phyloP scores from a whole-genome alignment of 2,329 filamentous ascomycete genomes.

The Sarocladium brachiariae region DNA sequence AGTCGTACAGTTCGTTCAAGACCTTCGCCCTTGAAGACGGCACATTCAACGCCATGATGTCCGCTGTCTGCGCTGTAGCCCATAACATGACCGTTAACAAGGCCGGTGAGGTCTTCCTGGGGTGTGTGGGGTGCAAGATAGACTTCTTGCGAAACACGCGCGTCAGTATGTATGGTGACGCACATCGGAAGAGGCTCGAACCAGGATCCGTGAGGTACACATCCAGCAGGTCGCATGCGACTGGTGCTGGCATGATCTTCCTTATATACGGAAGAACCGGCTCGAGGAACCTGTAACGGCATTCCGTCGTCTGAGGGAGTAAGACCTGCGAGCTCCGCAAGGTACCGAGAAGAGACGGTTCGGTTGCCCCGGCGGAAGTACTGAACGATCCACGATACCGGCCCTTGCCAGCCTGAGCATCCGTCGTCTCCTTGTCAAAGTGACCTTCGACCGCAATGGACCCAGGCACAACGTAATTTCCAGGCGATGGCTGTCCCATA shows the following conservation, averaged over 20 bases:
- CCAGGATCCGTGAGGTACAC: slow-evolving; percentile 39
- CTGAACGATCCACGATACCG: slow-evolving; percentile 15
- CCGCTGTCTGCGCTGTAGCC: slow-evolving; percentile 39
- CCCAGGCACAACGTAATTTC: slow-evolving; percentile 10
- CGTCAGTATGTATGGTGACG: slow-evolving; percentile 41
- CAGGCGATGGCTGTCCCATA: slow-evolving; percentile 22
- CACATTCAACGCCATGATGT: slow-evolving; percentile 34
- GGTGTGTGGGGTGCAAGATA: slow-evolving; percentile 31
- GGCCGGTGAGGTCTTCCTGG: slow-evolving; percentile 35
- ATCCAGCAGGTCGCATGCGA: slow-evolving; percentile 41
- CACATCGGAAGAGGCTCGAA: slow-evolving; percentile 34
- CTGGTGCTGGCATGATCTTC: slow-evolving; percentile 30
- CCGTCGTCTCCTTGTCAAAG: slow-evolving; percentile 15
- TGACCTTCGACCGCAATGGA: background rate
- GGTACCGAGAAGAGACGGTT: slow-evolving; percentile 12
- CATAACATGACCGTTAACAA: slow-evolving; percentile 41
- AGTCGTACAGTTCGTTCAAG: slow-evolving; percentile 29
- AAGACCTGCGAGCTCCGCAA: slow-evolving; percentile 13
- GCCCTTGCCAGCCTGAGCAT: slow-evolving; percentile 14
- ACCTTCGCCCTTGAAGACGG: slow-evolving; percentile 33
- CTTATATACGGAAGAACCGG: slow-evolving; percentile 32
- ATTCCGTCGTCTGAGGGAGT: slow-evolving; percentile 12
- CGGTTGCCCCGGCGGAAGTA: slow-evolving; percentile 9
- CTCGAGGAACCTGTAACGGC: slow-evolving; percentile 33
- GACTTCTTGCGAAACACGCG: slow-evolving; percentile 38